Evolutionary conservation across 345 rosid genomes (phyloP), one percentile per base, ranked within the genome.

Genomic region (Aquilaria malaccensis): DNA sequence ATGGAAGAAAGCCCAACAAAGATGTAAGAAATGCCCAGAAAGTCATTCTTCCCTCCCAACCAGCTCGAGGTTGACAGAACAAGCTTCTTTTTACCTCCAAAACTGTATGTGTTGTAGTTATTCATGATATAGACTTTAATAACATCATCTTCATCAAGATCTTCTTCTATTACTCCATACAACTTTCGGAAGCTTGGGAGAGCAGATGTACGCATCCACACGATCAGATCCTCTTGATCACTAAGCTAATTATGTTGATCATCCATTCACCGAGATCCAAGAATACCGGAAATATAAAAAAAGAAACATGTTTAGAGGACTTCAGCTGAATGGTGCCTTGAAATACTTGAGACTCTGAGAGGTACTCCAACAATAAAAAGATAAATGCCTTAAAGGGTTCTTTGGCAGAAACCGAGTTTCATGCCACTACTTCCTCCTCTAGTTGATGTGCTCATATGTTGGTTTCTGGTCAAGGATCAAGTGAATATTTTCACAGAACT

Each of bases 161-260:
- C 89, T 70, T 82, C 85, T 77, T 86, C 96, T 30, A 89, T 86
- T 77, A 84, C 74, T 60, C 96, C 96, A 69, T 86, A 89, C 60
- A 86, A 33, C 73, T 89, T 89, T 56, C 87, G 70, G 73, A 89
- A 89, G 81, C 84, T 83, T 57, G 91, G 89, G n/a, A 84, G 74
- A 30, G 96, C 96, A 70, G 96, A 80, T 66, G 83, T 79, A 33
- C 91, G 84, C 94, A 89, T 86, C 96, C 96, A 86, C 41, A 89
- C 83, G 4, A 89, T 81, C 55, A 89, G 81, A 78, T 89, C 96
- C 82, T 89, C 96, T 74, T 89, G 91, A 62, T 84, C 79, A 45
- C 91, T 81, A 63, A 89, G 80, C 96, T 89, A 64, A 62, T 65
- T 43, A 61, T 60, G 14, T 59, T 43, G 32, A 50, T 22, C 62